phyloP scores from a whole-genome alignment of 108 stramenopile species.

The Seminavis robusta region DNA sequence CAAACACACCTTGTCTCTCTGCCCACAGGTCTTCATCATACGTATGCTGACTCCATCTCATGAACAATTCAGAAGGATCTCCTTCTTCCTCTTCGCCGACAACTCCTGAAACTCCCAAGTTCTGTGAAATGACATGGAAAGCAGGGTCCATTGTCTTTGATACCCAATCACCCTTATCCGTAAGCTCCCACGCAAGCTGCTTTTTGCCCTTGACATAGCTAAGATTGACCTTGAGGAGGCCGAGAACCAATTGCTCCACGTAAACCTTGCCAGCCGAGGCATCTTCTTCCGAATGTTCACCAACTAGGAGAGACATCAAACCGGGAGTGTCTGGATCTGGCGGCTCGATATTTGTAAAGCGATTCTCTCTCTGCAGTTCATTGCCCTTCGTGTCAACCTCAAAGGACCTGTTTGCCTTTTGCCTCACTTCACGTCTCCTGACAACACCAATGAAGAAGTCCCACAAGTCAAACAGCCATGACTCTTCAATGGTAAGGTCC shows the following conservation, averaged over 20 bases:
- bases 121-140: not conserved
- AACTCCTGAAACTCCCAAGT: not conserved
- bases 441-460: slow-evolving; percentile 57
- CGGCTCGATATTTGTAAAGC: not conserved
- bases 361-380: not conserved
- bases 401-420: not conserved
- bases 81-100: not conserved
- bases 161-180: slow-evolving; percentile 25
- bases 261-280: slow-evolving; percentile 49
- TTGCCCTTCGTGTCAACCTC: slow-evolving; percentile 2
- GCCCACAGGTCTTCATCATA: slow-evolving; percentile 37
- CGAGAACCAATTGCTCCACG: slow-evolving; percentile 68
- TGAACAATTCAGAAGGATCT: slow-evolving; percentile 40
- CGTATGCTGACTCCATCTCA: slow-evolving; percentile 46
- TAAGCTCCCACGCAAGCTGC: slow-evolving; percentile 32
- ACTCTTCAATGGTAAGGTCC: slow-evolving; percentile 79
- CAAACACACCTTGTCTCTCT: slow-evolving; percentile 8
- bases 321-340: not conserved
- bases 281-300: too few species aligned
- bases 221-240: slow-evolving; percentile 68
- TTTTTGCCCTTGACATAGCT: slow-evolving; percentile 75
- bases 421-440: slow-evolving; percentile 32
- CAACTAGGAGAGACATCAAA: not conserved
- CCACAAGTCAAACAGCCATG: slow-evolving; percentile 69
- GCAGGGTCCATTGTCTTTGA: not conserved